Evolutionary conservation across 2,329 filamentous ascomycete species (phyloP).

Genomic region (Dryadomyces quercus-mongolicae): DNA sequence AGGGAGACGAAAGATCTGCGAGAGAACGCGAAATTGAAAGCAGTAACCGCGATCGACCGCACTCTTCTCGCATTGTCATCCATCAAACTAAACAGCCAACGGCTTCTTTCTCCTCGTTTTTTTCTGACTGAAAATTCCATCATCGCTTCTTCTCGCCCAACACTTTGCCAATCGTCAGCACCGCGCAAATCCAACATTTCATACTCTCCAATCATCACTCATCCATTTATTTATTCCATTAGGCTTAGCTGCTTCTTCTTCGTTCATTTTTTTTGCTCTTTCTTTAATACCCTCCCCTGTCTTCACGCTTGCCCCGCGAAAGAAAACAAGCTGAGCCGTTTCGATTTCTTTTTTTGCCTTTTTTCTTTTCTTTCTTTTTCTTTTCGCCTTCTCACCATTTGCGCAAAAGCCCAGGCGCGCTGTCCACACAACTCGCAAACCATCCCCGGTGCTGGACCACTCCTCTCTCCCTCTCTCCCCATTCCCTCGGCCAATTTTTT

Average conservation of each 20-base stretch:
- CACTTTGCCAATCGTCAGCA: neutral
- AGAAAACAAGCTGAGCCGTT: neutral
- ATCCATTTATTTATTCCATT: neutral
- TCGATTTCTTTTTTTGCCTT: neutral
- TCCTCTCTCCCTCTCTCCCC: neutral
- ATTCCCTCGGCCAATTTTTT: no score
- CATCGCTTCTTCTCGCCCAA: neutral
- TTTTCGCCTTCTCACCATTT: neutral
- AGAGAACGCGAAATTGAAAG: conserved; percentile 10
- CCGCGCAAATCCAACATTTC: neutral
- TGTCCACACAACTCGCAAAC: no score
- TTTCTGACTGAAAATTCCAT: neutral
- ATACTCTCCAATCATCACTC: neutral
- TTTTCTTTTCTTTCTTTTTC: neutral
- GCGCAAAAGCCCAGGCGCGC: neutral
- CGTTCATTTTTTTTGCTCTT: neutral
- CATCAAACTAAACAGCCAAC: conserved; percentile 11
- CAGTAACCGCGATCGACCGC: conserved; percentile 11
- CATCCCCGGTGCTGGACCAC: neutral
- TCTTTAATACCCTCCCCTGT: neutral
- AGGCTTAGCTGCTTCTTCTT: neutral
- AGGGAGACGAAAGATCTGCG: conserved; percentile 1
- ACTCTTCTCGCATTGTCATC: conserved; percentile 9
- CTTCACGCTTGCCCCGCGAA: neutral
- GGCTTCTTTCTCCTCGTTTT: neutral